A percentile compares a stretch with the other conserved stretches of the same genome.
These are phyloP conservation scores for Cryptococcus sp. DNA, from an alignment of 1,284 basidiomycete species.

Conservation along the genomic window DNA sequence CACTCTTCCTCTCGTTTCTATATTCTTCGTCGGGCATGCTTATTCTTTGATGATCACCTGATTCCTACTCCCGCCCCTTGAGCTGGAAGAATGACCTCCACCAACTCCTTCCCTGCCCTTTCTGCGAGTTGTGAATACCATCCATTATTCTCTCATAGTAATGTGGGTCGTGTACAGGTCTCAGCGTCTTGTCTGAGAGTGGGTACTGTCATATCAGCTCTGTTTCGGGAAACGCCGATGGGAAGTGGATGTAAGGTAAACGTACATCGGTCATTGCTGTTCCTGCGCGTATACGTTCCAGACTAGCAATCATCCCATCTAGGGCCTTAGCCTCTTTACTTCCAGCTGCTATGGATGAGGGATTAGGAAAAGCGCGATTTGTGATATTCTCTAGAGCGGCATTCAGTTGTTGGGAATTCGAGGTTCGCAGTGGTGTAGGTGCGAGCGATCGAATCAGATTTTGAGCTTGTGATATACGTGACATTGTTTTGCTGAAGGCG, in stretches of 20 bases:
- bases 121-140: constrained; percentile 32
- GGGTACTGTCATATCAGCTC: constrained; percentile 26
- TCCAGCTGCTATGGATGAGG: constrained; percentile 1
- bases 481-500: constrained; percentile 5
- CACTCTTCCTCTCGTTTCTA: too few relatives aligned
- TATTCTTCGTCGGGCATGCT: too few relatives aligned
- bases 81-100: constrained; percentile 46
- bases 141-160: constrained; percentile 40
- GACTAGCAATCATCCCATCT: constrained; percentile 13
- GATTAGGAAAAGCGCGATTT: constrained; percentile 18
- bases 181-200: constrained; percentile 22
- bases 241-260: not conserved
- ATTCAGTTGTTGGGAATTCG: constrained; percentile 32
- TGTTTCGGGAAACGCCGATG: not conserved
- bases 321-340: constrained; percentile 11
- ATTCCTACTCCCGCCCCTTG: constrained; percentile 33
- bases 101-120: constrained; percentile 41
- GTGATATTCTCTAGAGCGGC: constrained; percentile 34
- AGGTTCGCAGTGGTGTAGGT: constrained; percentile 34
- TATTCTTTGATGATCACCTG: too few relatives aligned
- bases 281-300: constrained; percentile 24
- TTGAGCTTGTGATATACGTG: constrained; percentile 19
- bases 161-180: constrained; percentile 37
- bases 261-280: constrained; percentile 29
- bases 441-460: constrained; percentile 30